Evolutionary conservation across 176 grass and related monocot genomes (phyloP).

Genomic region (Oryza glaberrima): DNA sequence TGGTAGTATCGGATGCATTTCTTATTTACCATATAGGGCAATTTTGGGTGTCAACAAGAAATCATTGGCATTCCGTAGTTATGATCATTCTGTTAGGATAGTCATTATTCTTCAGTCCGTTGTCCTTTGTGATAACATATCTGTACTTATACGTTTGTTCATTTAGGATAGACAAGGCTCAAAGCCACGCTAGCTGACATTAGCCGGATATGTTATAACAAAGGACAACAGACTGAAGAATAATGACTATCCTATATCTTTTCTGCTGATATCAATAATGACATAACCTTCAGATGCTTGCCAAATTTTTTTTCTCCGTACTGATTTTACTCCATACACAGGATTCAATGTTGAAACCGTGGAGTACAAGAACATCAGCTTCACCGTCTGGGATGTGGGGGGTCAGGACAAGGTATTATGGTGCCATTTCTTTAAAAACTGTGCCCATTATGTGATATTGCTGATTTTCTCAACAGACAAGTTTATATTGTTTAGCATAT

Average conservation of each 20-base stretch:
- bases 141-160: neutral
- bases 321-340: conserved; percentile 33
- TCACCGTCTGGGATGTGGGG: conserved; percentile 97
- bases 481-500: neutral
- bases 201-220: neutral
- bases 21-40: neutral
- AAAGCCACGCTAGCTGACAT: neutral
- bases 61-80: neutral
- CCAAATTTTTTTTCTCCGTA: neutral
- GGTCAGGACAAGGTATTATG: conserved; percentile 91
- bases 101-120: too few species aligned
- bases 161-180: neutral
- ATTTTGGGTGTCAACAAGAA: neutral
- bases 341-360: conserved; percentile 82
- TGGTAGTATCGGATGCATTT: neutral
- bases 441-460: neutral
- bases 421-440: neutral
- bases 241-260: neutral
- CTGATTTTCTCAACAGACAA: neutral
- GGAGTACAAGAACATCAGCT: conserved; percentile 98
- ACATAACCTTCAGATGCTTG: neutral
- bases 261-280: neutral
- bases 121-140: too few species aligned
- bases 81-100: neutral
- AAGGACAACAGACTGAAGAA: neutral